Conservation (phyloP, 257 asterid species). For the Solanum phureja region DNA sequence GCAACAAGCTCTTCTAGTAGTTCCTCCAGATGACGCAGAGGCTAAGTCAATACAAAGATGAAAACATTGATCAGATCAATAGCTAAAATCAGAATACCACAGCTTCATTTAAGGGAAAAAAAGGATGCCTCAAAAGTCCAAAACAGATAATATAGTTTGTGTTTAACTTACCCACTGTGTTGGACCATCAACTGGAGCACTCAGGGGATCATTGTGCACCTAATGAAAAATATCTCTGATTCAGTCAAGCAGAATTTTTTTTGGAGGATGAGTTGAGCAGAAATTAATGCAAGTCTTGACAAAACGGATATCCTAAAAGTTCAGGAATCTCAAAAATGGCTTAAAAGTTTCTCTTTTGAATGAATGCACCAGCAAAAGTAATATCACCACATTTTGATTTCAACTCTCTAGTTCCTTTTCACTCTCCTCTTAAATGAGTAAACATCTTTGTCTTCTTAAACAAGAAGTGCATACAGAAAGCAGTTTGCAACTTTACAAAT, state of each 20-base stretch:
- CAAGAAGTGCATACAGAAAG: background rate
- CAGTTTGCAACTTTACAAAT: background rate
- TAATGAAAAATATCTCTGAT: background rate
- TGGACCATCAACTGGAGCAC: slow-evolving; percentile 98
- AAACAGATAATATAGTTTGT: background rate
- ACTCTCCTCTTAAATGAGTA: background rate
- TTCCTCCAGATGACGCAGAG: slow-evolving; percentile 89
- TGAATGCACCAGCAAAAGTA: background rate
- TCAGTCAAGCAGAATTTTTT: background rate
- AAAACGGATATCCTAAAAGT: background rate
- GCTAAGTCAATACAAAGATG: slow-evolving; percentile 33
- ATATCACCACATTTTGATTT: background rate
- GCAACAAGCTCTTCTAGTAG: slow-evolving; percentile 73
- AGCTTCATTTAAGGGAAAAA: background rate
- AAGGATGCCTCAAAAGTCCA: background rate
- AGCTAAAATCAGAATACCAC: background rate
- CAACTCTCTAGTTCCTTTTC: background rate
- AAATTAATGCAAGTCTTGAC: background rate
- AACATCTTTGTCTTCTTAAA: background rate
- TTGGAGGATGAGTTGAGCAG: background rate
- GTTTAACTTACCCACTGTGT: slow-evolving; percentile 80
- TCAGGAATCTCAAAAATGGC: background rate
- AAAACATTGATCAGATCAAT: background rate
- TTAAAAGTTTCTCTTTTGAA: too few species aligned
- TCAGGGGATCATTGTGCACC: slow-evolving; percentile 89